Evolutionary conservation across 192 early-diverging fungal species (phyloP).

Genomic region (Backusella parvicylindrica): DNA sequence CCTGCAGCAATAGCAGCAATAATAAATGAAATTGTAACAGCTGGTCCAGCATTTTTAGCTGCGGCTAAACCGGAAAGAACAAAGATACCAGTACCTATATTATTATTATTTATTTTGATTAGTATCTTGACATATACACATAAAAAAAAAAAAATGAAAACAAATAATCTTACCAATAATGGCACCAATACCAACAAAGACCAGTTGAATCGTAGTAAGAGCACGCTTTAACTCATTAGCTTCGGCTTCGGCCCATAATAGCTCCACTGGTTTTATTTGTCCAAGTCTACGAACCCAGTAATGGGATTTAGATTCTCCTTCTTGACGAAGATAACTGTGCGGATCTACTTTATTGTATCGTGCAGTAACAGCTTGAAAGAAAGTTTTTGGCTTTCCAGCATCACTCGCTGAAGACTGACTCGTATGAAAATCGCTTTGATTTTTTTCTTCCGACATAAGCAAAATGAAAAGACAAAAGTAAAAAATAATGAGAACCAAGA

Average conservation of each 20-base stretch:
- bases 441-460: not conserved
- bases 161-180: slow-evolving; percentile 30
- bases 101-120: too few species aligned
- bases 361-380: slow-evolving; percentile 2
- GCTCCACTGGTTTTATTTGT: slow-evolving; percentile 27
- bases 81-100: slow-evolving; percentile 29
- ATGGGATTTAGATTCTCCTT: slow-evolving; percentile 9
- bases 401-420: not conserved
- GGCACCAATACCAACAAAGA: slow-evolving; percentile 32
- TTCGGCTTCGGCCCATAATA: slow-evolving; percentile 18
- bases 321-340: slow-evolving; percentile 23
- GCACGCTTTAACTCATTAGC: slow-evolving; percentile 17
- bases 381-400: not conserved
- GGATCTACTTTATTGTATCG: slow-evolving; percentile 20
- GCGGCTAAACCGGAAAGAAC: slow-evolving; percentile 63
- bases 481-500: not conserved
- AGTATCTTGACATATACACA: too few species aligned
- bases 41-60: slow-evolving; percentile 76
- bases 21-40: slow-evolving; percentile 77
- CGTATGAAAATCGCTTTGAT: not conserved
- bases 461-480: not conserved
- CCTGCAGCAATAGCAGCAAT: slow-evolving; percentile 72
- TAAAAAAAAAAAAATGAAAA: too few species aligned
- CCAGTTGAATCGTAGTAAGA: slow-evolving; percentile 9
- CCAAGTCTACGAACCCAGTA: slow-evolving; percentile 21